Conservation (phyloP, 495 filamentous ascomycete species). For the Penicillium tannophilum region DNA sequence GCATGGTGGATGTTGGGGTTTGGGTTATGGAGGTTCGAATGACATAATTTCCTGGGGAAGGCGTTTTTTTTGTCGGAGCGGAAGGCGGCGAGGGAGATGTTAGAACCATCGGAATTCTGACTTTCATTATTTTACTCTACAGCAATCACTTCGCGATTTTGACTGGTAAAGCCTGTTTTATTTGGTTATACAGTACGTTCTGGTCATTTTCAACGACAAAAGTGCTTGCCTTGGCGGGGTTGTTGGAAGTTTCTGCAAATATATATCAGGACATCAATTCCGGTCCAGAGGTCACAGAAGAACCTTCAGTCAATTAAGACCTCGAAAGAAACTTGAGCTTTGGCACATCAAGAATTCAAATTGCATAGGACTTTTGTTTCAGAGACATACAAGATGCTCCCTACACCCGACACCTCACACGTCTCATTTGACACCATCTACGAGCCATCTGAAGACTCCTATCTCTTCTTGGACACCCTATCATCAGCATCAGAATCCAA, state of each 20-base stretch:
- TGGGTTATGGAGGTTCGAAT: conserved; percentile 16
- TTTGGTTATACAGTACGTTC: not conserved
- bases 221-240: not conserved
- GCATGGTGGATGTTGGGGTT: conserved; percentile 27
- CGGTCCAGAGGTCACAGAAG: not conserved
- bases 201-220: not conserved
- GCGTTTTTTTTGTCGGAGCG: conserved; percentile 7
- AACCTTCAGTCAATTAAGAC: not conserved
- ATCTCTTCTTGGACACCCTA: conserved; percentile 89
- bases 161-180: not conserved
- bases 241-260: not conserved
- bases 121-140: not conserved
- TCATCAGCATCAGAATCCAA: conserved; percentile 68
- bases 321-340: not conserved
- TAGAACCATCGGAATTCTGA: not conserved
- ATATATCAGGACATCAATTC: not conserved
- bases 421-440: conserved; percentile 84
- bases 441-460: conserved; percentile 93
- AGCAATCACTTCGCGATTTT: conserved; percentile 14
- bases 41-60: conserved; percentile 34
- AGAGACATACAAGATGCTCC: conserved; percentile 63
- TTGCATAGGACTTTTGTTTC: not conserved
- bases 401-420: conserved; percentile 89
- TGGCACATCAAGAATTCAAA: not conserved
- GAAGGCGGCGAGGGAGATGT: conserved; percentile 28